phyloP scores from a whole-genome alignment of 2,329 filamentous ascomycete species.

The Neoascochyta sp. region DNA sequence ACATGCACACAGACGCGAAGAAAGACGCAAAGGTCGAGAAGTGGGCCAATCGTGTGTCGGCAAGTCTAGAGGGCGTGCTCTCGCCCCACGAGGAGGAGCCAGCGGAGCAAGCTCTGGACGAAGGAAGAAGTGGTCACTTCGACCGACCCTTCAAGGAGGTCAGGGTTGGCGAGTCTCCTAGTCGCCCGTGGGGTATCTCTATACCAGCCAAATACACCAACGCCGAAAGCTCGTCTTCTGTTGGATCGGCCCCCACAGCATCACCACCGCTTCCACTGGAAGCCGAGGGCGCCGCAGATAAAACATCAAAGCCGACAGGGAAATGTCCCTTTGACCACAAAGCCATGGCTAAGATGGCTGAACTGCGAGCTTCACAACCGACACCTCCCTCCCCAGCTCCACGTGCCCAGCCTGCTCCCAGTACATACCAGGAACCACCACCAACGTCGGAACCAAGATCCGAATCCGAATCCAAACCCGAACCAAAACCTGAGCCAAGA shows the following conservation, averaged over 20 bases:
- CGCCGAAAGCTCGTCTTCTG: slow-evolving; percentile 38
- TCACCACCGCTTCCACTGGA: slow-evolving; percentile 54
- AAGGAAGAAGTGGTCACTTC: slow-evolving; percentile 69
- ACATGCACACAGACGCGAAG: slow-evolving; percentile 34
- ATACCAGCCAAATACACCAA: slow-evolving; percentile 59
- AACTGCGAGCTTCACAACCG: slow-evolving; percentile 3
- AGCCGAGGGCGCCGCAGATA: slow-evolving; percentile 19
- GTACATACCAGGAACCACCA: slow-evolving; percentile 5
- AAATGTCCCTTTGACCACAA: slow-evolving; percentile 38
- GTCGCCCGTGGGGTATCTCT: slow-evolving; percentile 86
- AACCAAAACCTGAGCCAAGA: slow-evolving; percentile 7
- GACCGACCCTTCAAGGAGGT: slow-evolving; percentile 83
- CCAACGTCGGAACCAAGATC: slow-evolving; percentile 8
- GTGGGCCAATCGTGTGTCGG: slow-evolving; percentile 77
- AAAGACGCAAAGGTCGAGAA: slow-evolving; percentile 73
- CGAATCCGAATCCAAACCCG: slow-evolving; percentile 9
- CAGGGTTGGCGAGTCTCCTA: slow-evolving; percentile 89
- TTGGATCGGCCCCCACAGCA: slow-evolving; percentile 40
- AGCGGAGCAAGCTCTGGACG: slow-evolving; percentile 44
- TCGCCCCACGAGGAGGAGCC: slow-evolving; percentile 38
- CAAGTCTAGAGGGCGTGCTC: slow-evolving; percentile 46
- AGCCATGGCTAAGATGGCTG: slow-evolving; percentile 20
- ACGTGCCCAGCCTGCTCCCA: slow-evolving; percentile 11
- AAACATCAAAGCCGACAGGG: slow-evolving; percentile 23
- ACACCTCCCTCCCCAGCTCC: slow-evolving; percentile 8